These are phyloP conservation scores for Boletus eberwhitei DNA, from an alignment of 768 basidiomycete species.

Conservation along the genomic window DNA sequence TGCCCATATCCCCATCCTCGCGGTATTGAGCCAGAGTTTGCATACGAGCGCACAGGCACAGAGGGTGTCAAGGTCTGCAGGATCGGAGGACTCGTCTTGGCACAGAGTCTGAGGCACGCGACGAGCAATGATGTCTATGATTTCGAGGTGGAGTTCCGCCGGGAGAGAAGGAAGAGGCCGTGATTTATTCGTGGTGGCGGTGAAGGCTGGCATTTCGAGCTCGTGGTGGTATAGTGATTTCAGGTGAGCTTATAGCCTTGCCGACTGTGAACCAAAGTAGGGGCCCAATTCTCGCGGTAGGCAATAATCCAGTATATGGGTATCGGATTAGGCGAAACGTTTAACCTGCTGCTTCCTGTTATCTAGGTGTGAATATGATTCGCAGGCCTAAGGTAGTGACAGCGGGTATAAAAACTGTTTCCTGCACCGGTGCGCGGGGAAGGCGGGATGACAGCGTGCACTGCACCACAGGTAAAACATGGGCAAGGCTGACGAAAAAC, in stretches of 20 bases:
- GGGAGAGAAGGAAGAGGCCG: conserved; percentile 20
- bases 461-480: neutral
- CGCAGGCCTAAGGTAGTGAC: neutral
- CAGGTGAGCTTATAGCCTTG: conserved; percentile 12
- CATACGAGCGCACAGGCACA: conserved; percentile 29
- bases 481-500: neutral
- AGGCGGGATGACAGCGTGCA: conserved; percentile 5
- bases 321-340: neutral
- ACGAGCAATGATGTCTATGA: conserved; percentile 26
- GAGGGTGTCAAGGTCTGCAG: conserved; percentile 18
- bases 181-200: conserved; percentile 5
- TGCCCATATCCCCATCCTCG: conserved; percentile 24
- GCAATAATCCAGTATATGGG: neutral
- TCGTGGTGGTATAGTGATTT: neutral
- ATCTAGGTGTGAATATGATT: conserved; percentile 1
- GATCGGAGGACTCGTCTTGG: conserved; percentile 14
- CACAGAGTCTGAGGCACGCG: conserved; percentile 9
- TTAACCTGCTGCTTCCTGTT: neutral
- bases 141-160: conserved; percentile 29
- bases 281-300: conserved; percentile 2
- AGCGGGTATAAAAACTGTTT: neutral
- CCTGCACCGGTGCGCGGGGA: conserved; percentile 16
- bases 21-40: conserved; percentile 28
- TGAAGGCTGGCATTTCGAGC: neutral
- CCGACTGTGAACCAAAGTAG: neutral